Base-by-base conservation (phyloP, 2,329 filamentous ascomycete species). In the Aspergillus hiratsukae region DNA sequence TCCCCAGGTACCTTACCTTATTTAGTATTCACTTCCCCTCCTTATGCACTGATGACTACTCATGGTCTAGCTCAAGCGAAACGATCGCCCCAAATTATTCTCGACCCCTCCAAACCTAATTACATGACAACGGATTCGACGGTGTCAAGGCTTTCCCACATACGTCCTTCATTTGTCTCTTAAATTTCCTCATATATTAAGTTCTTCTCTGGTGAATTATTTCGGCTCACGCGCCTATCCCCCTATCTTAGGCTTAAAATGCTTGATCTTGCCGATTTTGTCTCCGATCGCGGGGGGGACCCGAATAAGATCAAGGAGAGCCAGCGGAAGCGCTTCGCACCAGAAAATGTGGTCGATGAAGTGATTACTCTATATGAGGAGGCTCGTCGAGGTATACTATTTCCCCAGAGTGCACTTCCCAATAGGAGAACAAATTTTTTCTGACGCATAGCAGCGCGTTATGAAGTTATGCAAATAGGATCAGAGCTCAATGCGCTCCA, bases 221-320 rank as follows among this genome's bases (percentile, higher is more conserved):
- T 37, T 37, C 31, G 17, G 17, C 14, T 8, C 17, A 37, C 6
- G 25, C 25, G 3, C 25, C 25, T 27, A 27, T 14, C 31, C 31
- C 17, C 31, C 6, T 37, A 35, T 37, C 3, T 17, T 37, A 37
- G 31, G 29, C 48, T 55, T 66, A 75, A 66, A 53, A 91, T 91
- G 88, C 81, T 91, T 64, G 89, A 92, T 78, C 81, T 91, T 55
- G 81, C 83, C 65, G 89, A 92, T 71, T 91, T 93, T 72, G 87
- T 93, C 69, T 77, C 83, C 72, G 91, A 97, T 76, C 89, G 91
- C 67, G 94, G 93, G 64, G 94, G 94, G 66, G 86, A 97, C 77
- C 90, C 91, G 17, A 88, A 96, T 71, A 87, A 87, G 78, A 94
- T 99, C 76, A 89, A 89, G 74, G 91, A 97, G 75, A 94, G 89